These are phyloP conservation scores for Aspergillus quadrilineatus DNA, from an alignment of 2,329 filamentous ascomycete genomes.

Conservation along the genomic window DNA sequence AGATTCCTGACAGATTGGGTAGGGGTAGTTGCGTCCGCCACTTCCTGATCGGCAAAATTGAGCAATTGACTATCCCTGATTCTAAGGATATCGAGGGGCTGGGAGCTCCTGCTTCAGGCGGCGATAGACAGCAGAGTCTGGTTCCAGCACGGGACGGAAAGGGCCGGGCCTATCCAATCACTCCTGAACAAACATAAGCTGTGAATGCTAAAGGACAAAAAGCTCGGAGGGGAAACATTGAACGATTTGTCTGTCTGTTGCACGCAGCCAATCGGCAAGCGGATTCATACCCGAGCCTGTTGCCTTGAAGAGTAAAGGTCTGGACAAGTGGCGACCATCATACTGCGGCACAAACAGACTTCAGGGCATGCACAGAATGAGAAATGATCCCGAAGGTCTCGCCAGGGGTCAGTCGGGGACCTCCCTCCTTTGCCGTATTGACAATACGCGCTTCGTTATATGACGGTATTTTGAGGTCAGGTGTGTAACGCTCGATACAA, in stretches of 20 bases:
- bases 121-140: conserved; percentile 18
- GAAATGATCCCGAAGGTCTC: conserved; percentile 10
- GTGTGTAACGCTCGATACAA: conserved; percentile 19
- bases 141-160: conserved; percentile 36
- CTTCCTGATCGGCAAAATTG: background rate
- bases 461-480: conserved; percentile 30
- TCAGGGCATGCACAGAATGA: conserved; percentile 10
- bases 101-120: conserved; percentile 3
- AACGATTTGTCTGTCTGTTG: conserved; percentile 9
- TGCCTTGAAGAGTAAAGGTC: conserved; percentile 2
- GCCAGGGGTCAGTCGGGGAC: conserved; percentile 14
- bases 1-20: background rate
- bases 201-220: conserved; percentile 14
- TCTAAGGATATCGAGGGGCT: background rate
- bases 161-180: conserved; percentile 32
- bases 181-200: conserved; percentile 2
- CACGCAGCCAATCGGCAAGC: conserved; percentile 10
- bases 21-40: background rate
- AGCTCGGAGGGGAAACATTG: conserved; percentile 11
- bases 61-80: background rate
- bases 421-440: conserved; percentile 23
- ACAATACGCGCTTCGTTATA: conserved; percentile 30
- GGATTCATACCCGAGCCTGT: background rate
- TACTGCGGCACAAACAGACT: conserved; percentile 3
- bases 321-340: conserved; percentile 2